Evolutionary conservation across 2,329 filamentous ascomycete species (phyloP).

Genomic region (Phoma sp.): DNA sequence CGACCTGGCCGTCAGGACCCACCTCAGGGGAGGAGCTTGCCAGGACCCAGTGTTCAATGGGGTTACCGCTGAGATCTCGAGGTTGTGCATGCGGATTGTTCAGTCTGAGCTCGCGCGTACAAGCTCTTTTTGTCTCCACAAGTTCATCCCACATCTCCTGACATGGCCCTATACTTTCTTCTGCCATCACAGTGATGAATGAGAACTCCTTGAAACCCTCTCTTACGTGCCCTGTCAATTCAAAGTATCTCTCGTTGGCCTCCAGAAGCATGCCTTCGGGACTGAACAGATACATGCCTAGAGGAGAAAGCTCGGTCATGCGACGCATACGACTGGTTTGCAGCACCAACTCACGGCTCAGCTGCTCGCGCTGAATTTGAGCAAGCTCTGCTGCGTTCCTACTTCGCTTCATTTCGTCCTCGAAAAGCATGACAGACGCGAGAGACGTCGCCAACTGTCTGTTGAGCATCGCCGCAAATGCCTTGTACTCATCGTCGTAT

Average conservation of each 20-base stretch:
- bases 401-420: conserved; percentile 40
- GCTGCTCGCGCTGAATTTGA: conserved; percentile 36
- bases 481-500: conserved; percentile 43
- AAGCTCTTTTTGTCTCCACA: conserved; percentile 43
- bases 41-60: conserved; percentile 55
- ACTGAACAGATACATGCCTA: conserved; percentile 44
- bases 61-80: conserved; percentile 46
- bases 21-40: conserved; percentile 40
- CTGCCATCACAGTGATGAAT: conserved; percentile 52
- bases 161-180: conserved; percentile 42
- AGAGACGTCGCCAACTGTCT: conserved; percentile 43
- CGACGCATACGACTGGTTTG: conserved; percentile 44
- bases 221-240: conserved; percentile 54
- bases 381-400: conserved; percentile 36
- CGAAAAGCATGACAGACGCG: conserved; percentile 43
- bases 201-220: conserved; percentile 51
- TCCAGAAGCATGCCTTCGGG: conserved; percentile 51
- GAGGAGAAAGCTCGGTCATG: conserved; percentile 43
- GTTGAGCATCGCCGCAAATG: conserved; percentile 40
- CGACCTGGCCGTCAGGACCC: conserved; percentile 30
- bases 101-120: conserved; percentile 54
- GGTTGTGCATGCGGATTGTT: conserved; percentile 42
- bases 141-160: conserved; percentile 51
- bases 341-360: conserved; percentile 35
- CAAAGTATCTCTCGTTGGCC: conserved; percentile 57